phyloP scores from a whole-genome alignment of 176 grass and related monocot species.

The Pharus latifolius region DNA sequence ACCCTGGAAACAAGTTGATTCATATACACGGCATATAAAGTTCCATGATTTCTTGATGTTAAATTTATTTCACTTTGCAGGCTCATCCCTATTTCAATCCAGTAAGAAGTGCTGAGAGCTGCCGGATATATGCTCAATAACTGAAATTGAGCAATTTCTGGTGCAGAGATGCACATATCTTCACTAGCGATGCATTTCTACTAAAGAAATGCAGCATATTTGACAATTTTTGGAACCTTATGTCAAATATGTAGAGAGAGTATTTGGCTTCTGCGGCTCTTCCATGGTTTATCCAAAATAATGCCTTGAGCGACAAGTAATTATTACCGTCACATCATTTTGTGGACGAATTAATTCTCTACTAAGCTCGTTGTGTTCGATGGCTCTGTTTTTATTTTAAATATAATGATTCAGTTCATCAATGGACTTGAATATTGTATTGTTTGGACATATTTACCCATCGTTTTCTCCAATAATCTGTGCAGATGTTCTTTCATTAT shows the following conservation, averaged over 20 bases:
- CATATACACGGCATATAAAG: neutral
- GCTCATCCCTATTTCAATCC: constrained; percentile 67
- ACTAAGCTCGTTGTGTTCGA: neutral
- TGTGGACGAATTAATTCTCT: neutral
- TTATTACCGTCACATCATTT: neutral
- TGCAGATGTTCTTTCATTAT: neutral
- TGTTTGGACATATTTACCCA: neutral
- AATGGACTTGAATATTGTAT: neutral
- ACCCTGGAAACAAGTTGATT: neutral
- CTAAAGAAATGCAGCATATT: neutral
- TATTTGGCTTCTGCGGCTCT: neutral
- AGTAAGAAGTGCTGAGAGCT: constrained; percentile 44
- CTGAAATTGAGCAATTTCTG: neutral
- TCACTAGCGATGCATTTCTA: neutral
- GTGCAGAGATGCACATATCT: neutral
- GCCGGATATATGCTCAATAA: constrained; percentile 21
- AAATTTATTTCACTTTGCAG: constrained; percentile 33
- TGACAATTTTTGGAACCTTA: neutral
- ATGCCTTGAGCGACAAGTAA: neutral
- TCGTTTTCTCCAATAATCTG: neutral
- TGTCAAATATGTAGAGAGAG: constrained; percentile 7
- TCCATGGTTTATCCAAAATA: neutral
- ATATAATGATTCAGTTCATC: neutral
- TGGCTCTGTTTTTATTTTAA: neutral
- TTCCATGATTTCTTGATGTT: neutral